A percentile compares a stretch with the other conserved stretches of the same genome.
phyloP scores from a whole-genome alignment of 768 basidiomycete species.

The Suillus americanus region DNA sequence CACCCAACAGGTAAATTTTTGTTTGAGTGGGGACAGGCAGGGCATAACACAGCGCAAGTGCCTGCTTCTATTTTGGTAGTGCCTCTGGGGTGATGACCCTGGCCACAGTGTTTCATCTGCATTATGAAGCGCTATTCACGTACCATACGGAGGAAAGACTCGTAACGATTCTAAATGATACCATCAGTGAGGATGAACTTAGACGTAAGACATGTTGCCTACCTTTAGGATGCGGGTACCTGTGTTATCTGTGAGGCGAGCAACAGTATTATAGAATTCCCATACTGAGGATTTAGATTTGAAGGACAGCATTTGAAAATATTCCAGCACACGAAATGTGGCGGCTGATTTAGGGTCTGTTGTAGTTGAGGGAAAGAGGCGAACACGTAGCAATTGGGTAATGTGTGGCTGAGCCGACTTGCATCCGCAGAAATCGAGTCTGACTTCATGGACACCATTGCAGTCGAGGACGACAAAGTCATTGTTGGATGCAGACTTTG shows the following conservation, averaged over 20 bases:
- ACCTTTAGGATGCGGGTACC: constrained; percentile 11
- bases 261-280: constrained; percentile 24
- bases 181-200: background rate
- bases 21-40: constrained; percentile 8
- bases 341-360: constrained; percentile 25
- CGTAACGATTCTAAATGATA: background rate
- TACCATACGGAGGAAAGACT: background rate
- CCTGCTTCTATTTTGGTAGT: background rate
- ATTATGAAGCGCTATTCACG: background rate
- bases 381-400: constrained; percentile 10
- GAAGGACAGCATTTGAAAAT: constrained; percentile 28
- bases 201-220: background rate
- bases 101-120: background rate
- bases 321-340: constrained; percentile 24
- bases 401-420: constrained; percentile 1
- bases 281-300: constrained; percentile 27
- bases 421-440: constrained; percentile 16
- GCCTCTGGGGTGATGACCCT: background rate
- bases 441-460: constrained; percentile 24
- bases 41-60: background rate
- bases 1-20: constrained; percentile 9
- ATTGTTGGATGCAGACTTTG: constrained; percentile 6
- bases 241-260: constrained; percentile 1
- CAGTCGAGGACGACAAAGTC: constrained; percentile 19
- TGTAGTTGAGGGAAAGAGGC: constrained; percentile 14